These are phyloP conservation scores for Pseudogymnoascus sp. DNA, from an alignment of 2,329 filamentous ascomycete genomes.

Conservation along the genomic window DNA sequence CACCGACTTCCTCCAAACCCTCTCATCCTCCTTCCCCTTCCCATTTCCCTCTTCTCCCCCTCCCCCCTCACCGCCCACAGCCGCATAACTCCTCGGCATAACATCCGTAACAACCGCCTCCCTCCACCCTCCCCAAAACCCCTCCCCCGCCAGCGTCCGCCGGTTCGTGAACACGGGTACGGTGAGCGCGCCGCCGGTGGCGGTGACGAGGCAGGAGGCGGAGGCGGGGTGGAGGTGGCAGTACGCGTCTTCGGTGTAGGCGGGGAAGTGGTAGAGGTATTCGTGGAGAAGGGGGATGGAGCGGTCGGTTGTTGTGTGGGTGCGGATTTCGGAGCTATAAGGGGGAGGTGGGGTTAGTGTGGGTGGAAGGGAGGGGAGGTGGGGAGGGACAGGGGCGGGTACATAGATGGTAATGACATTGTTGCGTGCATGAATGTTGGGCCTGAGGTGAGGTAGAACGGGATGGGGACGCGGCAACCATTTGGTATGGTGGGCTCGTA, in stretches of 20 bases:
- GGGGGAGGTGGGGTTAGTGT: not conserved
- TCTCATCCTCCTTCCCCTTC: not conserved
- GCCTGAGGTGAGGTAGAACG: slow-evolving; percentile 17
- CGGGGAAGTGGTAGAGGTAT: not conserved
- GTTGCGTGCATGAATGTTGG: slow-evolving; percentile 3
- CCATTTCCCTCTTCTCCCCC: not conserved
- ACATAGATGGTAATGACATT: not conserved
- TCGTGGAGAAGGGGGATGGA: not conserved
- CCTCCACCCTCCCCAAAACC: not conserved
- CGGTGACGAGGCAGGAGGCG: not conserved
- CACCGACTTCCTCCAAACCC: not conserved
- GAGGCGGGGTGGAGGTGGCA: not conserved
- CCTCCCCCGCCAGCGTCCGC: not conserved
- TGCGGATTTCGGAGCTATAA: not conserved
- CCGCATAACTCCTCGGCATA: not conserved
- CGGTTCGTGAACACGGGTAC: not conserved
- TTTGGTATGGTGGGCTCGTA: not conserved
- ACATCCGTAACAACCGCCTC: not conserved
- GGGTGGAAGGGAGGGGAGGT: not conserved
- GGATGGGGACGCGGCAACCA: slow-evolving; percentile 11
- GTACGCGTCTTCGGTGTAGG: not conserved
- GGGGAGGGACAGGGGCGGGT: not conserved
- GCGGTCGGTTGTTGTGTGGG: not conserved
- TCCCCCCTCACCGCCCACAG: not conserved
- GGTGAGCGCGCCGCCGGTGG: not conserved